Conservation (phyloP, 306 rosid species). For the Alnus rubra region DNA sequence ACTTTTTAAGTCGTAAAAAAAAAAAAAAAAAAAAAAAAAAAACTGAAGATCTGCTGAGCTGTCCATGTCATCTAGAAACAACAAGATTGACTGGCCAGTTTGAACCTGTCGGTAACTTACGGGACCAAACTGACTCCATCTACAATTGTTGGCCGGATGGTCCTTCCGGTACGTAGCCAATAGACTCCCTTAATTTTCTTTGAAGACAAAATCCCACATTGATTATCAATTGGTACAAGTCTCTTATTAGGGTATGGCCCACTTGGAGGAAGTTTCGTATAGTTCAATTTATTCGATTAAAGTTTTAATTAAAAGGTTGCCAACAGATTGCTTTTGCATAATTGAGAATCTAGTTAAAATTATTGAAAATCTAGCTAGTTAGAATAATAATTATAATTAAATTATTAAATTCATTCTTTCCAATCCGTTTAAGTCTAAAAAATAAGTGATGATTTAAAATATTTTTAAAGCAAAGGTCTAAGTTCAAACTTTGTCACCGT, state of each 20-base stretch:
- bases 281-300: background rate
- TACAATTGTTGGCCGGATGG: background rate
- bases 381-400: no score
- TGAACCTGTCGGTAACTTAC: background rate
- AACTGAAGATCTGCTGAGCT: background rate
- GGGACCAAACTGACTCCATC: slow-evolving; percentile 17
- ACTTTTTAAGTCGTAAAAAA: no score
- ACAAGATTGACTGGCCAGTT: background rate
- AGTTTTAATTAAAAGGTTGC: no score
- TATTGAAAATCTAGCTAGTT: no score
- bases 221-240: background rate
- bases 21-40: background rate
- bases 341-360: no score
- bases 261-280: background rate
- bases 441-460: no score
- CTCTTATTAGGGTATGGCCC: background rate
- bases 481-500: no score
- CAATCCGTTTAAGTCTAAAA: no score
- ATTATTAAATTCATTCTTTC: no score
- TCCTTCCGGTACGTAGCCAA: background rate
- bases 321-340: no score
- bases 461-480: no score
- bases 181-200: background rate
- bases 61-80: background rate
- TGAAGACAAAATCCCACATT: background rate